Percentiles rank a stretch among this genome's conserved stretches.
These are phyloP conservation scores for Tetrahymena malaccensis DNA, from an alignment of 73 alveolate species.

Conservation along the genomic window DNA sequence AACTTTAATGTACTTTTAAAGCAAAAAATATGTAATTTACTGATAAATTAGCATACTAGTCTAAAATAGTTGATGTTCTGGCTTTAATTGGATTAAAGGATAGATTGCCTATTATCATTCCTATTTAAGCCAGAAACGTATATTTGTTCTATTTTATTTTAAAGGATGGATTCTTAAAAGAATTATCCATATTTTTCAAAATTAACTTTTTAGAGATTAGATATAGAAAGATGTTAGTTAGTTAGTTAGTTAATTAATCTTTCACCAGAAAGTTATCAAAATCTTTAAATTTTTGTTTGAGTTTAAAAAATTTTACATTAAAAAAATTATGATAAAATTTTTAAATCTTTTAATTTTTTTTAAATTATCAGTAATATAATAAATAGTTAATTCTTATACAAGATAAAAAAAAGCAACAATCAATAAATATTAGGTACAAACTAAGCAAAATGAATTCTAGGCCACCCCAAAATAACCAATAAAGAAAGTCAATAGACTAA, in stretches of 20 bases:
- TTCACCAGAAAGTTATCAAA: neutral
- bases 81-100: too few species aligned
- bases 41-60: neutral
- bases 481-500: neutral
- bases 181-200: neutral
- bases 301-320: neutral
- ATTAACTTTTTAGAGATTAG: neutral
- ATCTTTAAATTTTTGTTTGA: neutral
- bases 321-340: too few species aligned
- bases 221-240: neutral
- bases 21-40: neutral
- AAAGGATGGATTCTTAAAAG: neutral
- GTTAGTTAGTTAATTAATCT: too few species aligned
- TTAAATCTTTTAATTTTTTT: neutral
- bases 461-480: neutral
- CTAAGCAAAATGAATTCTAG: neutral
- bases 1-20: too few species aligned
- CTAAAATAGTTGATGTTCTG: too few species aligned
- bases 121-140: neutral
- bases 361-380: neutral
- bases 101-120: too few species aligned
- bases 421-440: neutral
- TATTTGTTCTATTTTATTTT: too few species aligned
- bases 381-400: neutral
- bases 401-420: neutral